Evolutionary conservation across 2,329 filamentous ascomycete genomes (phyloP), one percentile per base, ranked within the genome.

Genomic region (Cordyceps pruinosa): DNA sequence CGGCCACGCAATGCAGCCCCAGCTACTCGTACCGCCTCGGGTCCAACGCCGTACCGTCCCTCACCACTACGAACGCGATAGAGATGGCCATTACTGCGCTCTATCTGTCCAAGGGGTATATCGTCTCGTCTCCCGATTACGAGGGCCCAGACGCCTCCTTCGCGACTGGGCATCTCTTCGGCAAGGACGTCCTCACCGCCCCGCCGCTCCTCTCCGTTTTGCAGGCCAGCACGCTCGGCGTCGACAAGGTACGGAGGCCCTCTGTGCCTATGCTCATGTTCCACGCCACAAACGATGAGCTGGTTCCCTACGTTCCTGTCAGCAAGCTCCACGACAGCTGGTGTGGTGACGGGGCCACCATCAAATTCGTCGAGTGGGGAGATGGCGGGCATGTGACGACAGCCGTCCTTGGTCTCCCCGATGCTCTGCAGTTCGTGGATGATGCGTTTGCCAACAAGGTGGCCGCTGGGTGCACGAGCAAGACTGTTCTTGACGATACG

Each of bases 361-460:
- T 59, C 13, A 32, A 44, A 17, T 59, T 56, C 42, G 44, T 41
- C 21, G 42, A 45, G 4, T 56, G 34, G 37, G 32, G 26, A 15
- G 41, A 39, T 15, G 57, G 57, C 9, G 57, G 52, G 3, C 57
- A 59, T 34, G 25, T 12, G 0, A 59, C 57, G 15, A 59, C 57
- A 2, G 57, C 23, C 15, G 45, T 51, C 9, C 28, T 59, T n/a
- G 52, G 34, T 34, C n/a, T 59, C 35, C 13, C 23, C 3, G 57
- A 48, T 15, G 51, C 44, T 10, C 1, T 56, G 17, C 13, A 49
- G n/a, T 59, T 56, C 23, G 30, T 17, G 2, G 28, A 35, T 6
- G 46, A 56, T 17, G 30, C 52, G 10, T 59, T 59, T 21, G 28
- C 8, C 4, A 54, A 47, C 17, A 45, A 52, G 2, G 13, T 59